Evolutionary conservation across 345 rosid species (phyloP).

Genomic region (Firmiana major): DNA sequence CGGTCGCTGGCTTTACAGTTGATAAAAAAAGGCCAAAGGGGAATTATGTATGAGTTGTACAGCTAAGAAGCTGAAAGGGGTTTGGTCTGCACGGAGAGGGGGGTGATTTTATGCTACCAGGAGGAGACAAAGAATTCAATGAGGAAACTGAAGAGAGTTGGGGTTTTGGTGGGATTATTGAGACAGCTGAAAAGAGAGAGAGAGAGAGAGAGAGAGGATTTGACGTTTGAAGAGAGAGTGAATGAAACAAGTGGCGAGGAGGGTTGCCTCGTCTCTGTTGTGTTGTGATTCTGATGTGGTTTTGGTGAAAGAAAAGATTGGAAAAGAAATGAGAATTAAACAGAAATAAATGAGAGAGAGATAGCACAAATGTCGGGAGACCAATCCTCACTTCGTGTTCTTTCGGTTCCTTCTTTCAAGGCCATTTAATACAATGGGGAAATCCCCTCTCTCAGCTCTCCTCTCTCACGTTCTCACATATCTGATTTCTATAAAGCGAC

Average conservation of each 20-base stretch:
- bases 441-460: background rate
- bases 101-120: background rate
- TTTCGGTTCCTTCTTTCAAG: background rate
- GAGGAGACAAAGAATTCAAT: background rate
- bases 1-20: background rate
- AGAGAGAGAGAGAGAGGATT: no score
- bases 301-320: background rate
- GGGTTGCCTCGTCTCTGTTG: slow-evolving; percentile 4
- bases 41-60: background rate
- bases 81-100: slow-evolving; percentile 11
- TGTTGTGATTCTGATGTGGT: background rate
- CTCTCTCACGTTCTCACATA: background rate
- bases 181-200: background rate
- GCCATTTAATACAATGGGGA: background rate
- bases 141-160: slow-evolving; percentile 11
- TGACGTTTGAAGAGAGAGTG: slow-evolving; percentile 6
- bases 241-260: background rate
- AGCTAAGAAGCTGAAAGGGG: slow-evolving; percentile 27
- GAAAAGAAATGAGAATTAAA: no score
- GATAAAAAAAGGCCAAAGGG: background rate
- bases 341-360: background rate
- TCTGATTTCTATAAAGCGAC: no score
- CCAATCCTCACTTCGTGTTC: background rate
- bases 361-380: background rate
- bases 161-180: slow-evolving; percentile 25